These are phyloP conservation scores for Mortierella claussenii DNA, from an alignment of 192 early-diverging fungal genomes.

Conservation along the genomic window DNA sequence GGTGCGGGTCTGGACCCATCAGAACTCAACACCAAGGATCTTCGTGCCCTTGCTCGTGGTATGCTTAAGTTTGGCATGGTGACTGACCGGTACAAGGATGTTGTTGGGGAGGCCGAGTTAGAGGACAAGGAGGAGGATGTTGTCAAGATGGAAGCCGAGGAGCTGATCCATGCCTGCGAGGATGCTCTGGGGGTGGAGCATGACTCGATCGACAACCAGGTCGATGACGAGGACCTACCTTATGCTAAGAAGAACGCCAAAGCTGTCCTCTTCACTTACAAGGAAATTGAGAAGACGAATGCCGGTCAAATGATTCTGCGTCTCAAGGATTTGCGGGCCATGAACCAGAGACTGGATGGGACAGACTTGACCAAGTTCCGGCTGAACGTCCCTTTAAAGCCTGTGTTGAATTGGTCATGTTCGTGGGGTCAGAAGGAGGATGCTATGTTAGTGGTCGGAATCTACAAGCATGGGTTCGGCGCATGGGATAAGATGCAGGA, in stretches of 20 bases:
- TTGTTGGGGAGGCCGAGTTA: slow-evolving; percentile 85
- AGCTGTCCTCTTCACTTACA: slow-evolving; percentile 81
- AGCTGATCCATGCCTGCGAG: slow-evolving; percentile 59
- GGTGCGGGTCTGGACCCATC: slow-evolving; percentile 45
- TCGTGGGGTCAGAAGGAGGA: slow-evolving; percentile 94
- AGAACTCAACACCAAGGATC: slow-evolving; percentile 80
- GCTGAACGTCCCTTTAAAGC: slow-evolving; percentile 81
- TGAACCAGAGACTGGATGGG: slow-evolving; percentile 68
- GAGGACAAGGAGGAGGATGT: slow-evolving; percentile 66
- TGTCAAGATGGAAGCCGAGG: slow-evolving; percentile 54
- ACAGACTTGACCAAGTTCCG: slow-evolving; percentile 79
- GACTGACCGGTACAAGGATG: slow-evolving; percentile 81
- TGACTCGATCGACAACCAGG: slow-evolving; percentile 46
- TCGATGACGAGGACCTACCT: slow-evolving; percentile 44
- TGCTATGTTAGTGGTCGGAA: slow-evolving; percentile 94
- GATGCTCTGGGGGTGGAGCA: slow-evolving; percentile 49
- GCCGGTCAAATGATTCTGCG: slow-evolving; percentile 83
- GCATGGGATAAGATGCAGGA: slow-evolving; percentile 88
- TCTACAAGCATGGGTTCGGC: slow-evolving; percentile 94
- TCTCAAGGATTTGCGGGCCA: slow-evolving; percentile 74
- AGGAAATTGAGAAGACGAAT: slow-evolving; percentile 85
- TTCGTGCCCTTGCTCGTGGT: slow-evolving; percentile 81
- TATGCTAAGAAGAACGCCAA: slow-evolving; percentile 63
- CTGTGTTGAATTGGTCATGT: slow-evolving; percentile 85
- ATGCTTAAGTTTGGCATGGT: slow-evolving; percentile 88